Evolutionary conservation across 352 stramenopile species (phyloP), one percentile per base, ranked within the genome.

Genomic region (Globisporangium okanoganense): DNA sequence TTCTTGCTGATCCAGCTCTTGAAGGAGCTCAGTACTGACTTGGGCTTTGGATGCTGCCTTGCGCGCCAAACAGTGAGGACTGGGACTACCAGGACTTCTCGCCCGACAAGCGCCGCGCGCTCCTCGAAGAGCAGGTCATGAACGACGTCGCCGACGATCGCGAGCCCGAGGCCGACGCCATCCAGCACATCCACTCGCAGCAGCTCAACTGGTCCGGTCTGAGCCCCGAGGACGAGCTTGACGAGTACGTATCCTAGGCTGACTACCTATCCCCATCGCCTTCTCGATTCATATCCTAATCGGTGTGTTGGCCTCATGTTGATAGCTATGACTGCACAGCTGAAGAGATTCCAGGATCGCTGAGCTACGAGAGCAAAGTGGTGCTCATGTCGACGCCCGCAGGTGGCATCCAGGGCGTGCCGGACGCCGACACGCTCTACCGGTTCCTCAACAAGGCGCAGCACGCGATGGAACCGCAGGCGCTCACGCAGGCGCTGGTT

Each of bases 61-160:
- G 36, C 13, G 24, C 16, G 56, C 16, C 5, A 1, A 4, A 13
- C 35, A 88, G 79, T 66, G 77, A 88, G 64, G 77, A 87, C 53
- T 88, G 79, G 79, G 79, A 88, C 64, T 88, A 82, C 56, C 79
- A 87, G 58, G 75, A 85, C 60, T 88, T 88, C 48, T 80, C 77
- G 5, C 79, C 77, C 0, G 79, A 88, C 61, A 85, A 84, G 66
- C 69, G 79, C n/a, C 78, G 69, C 33, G 72, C 79, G 14, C 58
- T 88, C 44, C 70, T 88, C 0, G 79, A 85, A 5, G 74, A 82
- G 47, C 73, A 85, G 47, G 68, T 83, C 59, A 56, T 65, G 20
- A 61, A 59, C 44, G 76, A 84, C 33, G 61, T 70, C 14, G 61
- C 63, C 0, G 75, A 88, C 22, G 74, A 78, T 20, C 56, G 61